A percentile compares a stretch with the other conserved stretches of the same genome.
Evolutionary conservation across 2,329 filamentous ascomycete species (phyloP).

Genomic region (Stagonosporopsis tanaceti): DNA sequence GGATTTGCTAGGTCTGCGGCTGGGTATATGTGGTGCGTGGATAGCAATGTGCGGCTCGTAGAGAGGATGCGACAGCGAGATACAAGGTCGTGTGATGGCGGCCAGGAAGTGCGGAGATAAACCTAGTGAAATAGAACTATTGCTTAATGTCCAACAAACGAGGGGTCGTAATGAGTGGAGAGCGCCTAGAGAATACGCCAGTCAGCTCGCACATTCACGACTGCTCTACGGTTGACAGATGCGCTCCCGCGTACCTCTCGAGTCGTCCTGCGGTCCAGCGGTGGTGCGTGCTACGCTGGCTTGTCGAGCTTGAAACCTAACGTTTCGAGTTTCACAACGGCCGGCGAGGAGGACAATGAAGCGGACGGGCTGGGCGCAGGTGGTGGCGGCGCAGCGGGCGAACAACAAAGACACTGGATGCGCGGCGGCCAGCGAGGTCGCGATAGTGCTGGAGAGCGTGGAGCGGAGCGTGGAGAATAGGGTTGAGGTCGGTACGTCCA

Average conservation of each 20-base stretch:
- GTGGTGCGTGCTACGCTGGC: slow-evolving; percentile 46
- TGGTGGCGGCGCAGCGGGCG: slow-evolving; percentile 22
- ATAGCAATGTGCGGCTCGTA: slow-evolving; percentile 14
- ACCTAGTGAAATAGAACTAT: slow-evolving; percentile 31
- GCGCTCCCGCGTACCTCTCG: slow-evolving; percentile 41
- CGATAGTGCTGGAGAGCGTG: slow-evolving; percentile 25
- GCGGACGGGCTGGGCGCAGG: slow-evolving; percentile 25
- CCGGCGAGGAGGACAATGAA: slow-evolving; percentile 33
- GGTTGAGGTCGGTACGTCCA: slow-evolving; percentile 31
- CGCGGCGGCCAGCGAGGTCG: slow-evolving; percentile 30
- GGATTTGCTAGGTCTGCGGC: slow-evolving; percentile 2
- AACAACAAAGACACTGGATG: slow-evolving; percentile 33
- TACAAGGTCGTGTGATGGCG: slow-evolving; percentile 25
- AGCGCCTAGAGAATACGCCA: slow-evolving; percentile 37
- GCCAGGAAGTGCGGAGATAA: slow-evolving; percentile 32
- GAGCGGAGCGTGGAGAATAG: slow-evolving; percentile 26
- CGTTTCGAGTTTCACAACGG: slow-evolving; percentile 47
- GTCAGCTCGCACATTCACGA: slow-evolving; percentile 37
- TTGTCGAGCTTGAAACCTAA: slow-evolving; percentile 50
- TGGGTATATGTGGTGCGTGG: slow-evolving; percentile 7
- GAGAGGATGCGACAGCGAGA: slow-evolving; percentile 21
- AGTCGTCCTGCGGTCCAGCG: slow-evolving; percentile 38
- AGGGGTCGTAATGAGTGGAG: slow-evolving; percentile 45
- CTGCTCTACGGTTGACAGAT: slow-evolving; percentile 30
- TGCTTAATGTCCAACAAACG: slow-evolving; percentile 49